Percentiles rank a stretch among this genome's conserved stretches.
phyloP scores from a whole-genome alignment of 345 rosid genomes.

The Toxicodendron radicans region DNA sequence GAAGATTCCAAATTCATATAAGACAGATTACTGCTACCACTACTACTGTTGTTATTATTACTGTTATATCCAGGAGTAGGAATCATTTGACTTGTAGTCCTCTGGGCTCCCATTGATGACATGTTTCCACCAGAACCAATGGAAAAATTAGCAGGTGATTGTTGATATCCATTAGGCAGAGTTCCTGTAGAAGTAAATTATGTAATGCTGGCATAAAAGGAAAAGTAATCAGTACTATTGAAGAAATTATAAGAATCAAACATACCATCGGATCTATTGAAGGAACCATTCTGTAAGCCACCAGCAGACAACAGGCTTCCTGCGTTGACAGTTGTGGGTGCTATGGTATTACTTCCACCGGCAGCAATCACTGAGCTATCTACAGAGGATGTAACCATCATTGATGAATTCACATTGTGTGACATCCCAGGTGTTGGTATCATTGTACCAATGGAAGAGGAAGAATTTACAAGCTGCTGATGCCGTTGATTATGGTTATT shows the following conservation, averaged over 20 bases:
- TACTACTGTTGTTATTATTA: slow-evolving; percentile 32
- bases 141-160: slow-evolving; percentile 57
- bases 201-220: slow-evolving; percentile 14
- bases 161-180: slow-evolving; percentile 68
- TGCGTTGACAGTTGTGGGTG: slow-evolving; percentile 47
- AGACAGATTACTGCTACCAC: slow-evolving; percentile 47
- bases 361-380: slow-evolving; percentile 54
- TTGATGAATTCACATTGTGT: slow-evolving; percentile 51
- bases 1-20: slow-evolving; percentile 66
- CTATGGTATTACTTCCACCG: slow-evolving; percentile 47
- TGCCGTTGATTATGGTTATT: slow-evolving; percentile 49
- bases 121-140: slow-evolving; percentile 72
- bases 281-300: slow-evolving; percentile 54
- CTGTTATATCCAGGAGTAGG: slow-evolving; percentile 88
- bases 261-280: slow-evolving; percentile 48
- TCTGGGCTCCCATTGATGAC: slow-evolving; percentile 63
- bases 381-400: slow-evolving; percentile 55
- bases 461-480: slow-evolving; percentile 52
- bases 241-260: slow-evolving; percentile 18
- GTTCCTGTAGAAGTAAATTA: slow-evolving; percentile 46
- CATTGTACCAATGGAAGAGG: slow-evolving; percentile 71
- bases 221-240: slow-evolving; percentile 12
- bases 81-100: slow-evolving; percentile 80
- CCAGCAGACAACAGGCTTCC: slow-evolving; percentile 53
- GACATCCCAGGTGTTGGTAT: slow-evolving; percentile 94